Conservation (phyloP, 768 basidiomycete species). For the Suillus hirtellus region DNA sequence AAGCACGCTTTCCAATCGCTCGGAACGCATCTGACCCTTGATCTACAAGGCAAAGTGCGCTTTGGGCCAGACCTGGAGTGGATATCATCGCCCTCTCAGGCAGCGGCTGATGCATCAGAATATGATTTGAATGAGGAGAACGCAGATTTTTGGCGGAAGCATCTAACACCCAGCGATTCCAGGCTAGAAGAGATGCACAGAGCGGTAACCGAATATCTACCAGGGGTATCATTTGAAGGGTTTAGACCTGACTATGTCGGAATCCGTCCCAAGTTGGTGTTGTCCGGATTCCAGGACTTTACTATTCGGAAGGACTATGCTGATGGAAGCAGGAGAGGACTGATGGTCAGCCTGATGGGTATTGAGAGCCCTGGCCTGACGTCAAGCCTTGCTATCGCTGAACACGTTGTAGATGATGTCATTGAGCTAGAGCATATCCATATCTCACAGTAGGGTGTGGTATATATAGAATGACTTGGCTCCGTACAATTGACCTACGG, state of each 20-base stretch:
- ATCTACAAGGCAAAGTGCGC: constrained; percentile 78
- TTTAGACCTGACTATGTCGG: constrained; percentile 84
- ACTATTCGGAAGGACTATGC: constrained; percentile 66
- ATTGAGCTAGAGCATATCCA: constrained; percentile 25
- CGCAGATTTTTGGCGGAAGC: constrained; percentile 73
- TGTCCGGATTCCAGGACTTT: constrained; percentile 88
- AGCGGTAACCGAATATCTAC: constrained; percentile 75
- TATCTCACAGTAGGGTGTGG: constrained; percentile 2
- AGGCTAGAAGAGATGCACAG: constrained; percentile 63
- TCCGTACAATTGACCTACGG: constrained; percentile 1
- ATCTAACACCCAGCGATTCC: constrained; percentile 65
- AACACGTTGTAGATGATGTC: constrained; percentile 70
- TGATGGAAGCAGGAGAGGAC: constrained; percentile 30
- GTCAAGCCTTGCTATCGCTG: constrained; percentile 82
- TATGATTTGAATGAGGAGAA: constrained; percentile 42
- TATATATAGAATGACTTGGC: neutral
- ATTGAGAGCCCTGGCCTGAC: constrained; percentile 95
- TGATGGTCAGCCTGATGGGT: constrained; percentile 82
- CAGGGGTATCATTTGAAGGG: constrained; percentile 56
- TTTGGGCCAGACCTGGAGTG: constrained; percentile 96
- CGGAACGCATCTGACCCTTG: constrained; percentile 90
- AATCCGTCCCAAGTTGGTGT: constrained; percentile 83
- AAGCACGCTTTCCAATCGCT: constrained; percentile 76
- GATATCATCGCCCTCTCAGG: constrained; percentile 54
- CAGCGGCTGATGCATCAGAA: constrained; percentile 16